These are phyloP conservation scores for Colletotrichum incanum DNA, from an alignment of 2,329 filamentous ascomycete species.

Conservation along the genomic window DNA sequence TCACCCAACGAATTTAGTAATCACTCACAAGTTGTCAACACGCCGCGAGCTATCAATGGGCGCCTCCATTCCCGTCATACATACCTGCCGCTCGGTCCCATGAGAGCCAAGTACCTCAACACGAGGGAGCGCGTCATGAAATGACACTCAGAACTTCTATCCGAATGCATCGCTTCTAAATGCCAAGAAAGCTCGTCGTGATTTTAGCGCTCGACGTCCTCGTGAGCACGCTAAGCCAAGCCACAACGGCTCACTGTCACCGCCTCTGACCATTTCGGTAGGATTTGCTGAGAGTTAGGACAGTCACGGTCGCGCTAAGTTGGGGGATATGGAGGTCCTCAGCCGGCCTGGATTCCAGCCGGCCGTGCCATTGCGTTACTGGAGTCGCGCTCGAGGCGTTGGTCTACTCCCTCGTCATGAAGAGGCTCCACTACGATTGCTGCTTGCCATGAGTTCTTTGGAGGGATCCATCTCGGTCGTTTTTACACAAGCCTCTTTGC, in stretches of 20 bases:
- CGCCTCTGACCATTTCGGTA: neutral
- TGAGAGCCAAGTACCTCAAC: neutral
- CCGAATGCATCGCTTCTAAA: neutral
- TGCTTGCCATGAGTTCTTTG: neutral
- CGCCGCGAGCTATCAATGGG: neutral
- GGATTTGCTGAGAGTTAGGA: neutral
- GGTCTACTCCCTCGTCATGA: neutral
- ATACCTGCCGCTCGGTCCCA: neutral
- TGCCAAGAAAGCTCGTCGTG: neutral
- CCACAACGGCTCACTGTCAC: conserved; percentile 20
- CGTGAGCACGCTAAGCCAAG: conserved; percentile 12
- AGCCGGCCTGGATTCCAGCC: neutral
- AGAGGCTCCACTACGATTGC: neutral
- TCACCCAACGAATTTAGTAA: neutral
- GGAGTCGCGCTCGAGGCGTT: neutral
- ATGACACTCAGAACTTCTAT: neutral
- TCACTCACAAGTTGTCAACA: too few relatives aligned
- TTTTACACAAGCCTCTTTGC: neutral
- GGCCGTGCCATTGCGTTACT: conserved; percentile 12
- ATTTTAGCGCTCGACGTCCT: neutral
- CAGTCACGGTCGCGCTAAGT: neutral
- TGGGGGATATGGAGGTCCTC: neutral
- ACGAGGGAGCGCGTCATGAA: neutral
- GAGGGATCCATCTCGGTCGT: neutral
- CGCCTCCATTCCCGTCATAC: neutral